A percentile compares a stretch with the other conserved stretches of the same genome.
phyloP scores from a whole-genome alignment of 2,329 filamentous ascomycete species.

The Lithohypha guttulata region DNA sequence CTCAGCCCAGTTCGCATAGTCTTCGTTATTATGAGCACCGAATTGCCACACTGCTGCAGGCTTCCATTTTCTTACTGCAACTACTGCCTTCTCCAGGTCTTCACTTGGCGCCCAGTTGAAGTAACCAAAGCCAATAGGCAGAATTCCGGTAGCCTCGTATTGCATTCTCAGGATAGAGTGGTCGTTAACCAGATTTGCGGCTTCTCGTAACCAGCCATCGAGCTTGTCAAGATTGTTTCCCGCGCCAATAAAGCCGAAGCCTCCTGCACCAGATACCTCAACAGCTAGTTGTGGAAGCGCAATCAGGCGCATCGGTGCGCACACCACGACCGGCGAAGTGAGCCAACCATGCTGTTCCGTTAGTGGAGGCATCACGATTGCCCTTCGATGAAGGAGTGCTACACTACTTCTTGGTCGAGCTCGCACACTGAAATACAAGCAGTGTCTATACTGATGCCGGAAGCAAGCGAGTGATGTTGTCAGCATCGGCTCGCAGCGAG shows the following conservation, averaged over 20 bases:
- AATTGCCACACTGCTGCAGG: constrained; percentile 34
- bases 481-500: no score
- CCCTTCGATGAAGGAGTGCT: no score
- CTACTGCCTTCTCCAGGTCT: constrained; percentile 23
- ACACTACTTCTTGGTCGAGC: no score
- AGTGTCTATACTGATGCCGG: no score
- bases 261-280: constrained; percentile 47
- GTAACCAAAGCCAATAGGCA: constrained; percentile 33
- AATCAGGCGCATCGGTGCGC: constrained; percentile 60
- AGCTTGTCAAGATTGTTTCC: constrained; percentile 38
- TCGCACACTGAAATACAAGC: no score
- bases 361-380: no score
- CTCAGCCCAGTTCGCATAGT: constrained; percentile 35
- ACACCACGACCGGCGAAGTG: constrained; percentile 45
- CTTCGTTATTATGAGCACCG: constrained; percentile 25
- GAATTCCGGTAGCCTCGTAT: constrained; percentile 14
- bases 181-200: constrained; percentile 21
- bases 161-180: constrained; percentile 7
- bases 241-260: constrained; percentile 46
- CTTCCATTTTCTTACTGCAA: constrained; percentile 24
- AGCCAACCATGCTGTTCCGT: no score
- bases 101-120: constrained; percentile 28
- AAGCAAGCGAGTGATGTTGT: no score
- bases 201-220: constrained; percentile 24
- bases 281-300: constrained; percentile 46